Conservation (phyloP, 2,329 filamentous ascomycete species). For the Arthrinium phaeospermum region DNA sequence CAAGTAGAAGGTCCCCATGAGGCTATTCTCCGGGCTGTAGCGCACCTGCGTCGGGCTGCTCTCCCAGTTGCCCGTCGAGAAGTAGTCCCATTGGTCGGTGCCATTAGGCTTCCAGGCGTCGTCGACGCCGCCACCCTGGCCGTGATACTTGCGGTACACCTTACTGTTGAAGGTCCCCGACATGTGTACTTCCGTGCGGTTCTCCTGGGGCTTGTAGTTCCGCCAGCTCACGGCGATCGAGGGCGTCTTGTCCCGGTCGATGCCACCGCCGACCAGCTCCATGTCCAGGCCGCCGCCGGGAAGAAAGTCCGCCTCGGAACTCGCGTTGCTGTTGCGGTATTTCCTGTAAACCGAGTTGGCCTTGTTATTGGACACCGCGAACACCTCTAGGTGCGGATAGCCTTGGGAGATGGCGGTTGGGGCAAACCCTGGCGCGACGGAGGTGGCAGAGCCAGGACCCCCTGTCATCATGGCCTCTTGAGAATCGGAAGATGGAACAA, state of each 20-base stretch:
- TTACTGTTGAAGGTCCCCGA: neutral
- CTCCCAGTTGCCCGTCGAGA: neutral
- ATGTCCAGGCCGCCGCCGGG: neutral
- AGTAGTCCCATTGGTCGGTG: neutral
- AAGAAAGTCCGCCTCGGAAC: neutral
- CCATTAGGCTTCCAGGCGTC: neutral
- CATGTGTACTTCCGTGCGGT: constrained; percentile 1
- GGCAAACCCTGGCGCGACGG: constrained; percentile 5
- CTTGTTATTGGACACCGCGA: neutral
- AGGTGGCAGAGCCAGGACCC: neutral
- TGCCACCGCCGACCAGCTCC: neutral
- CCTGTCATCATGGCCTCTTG: neutral
- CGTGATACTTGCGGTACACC: constrained; percentile 7
- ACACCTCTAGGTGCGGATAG: constrained; percentile 1
- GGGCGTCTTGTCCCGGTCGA: neutral
- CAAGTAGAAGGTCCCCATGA: constrained; percentile 10
- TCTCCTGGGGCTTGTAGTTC: neutral
- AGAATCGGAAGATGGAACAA: neutral
- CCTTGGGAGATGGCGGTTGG: constrained; percentile 1
- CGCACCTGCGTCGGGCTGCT: neutral
- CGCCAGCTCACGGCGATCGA: neutral
- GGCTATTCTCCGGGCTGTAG: neutral
- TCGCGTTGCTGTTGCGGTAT: constrained; percentile 15
- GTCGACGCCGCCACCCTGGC: neutral
- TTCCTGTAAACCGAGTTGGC: neutral